These are phyloP conservation scores for Phytophthora colocasiae DNA, from an alignment of 352 stramenopile genomes.

Conservation along the genomic window DNA sequence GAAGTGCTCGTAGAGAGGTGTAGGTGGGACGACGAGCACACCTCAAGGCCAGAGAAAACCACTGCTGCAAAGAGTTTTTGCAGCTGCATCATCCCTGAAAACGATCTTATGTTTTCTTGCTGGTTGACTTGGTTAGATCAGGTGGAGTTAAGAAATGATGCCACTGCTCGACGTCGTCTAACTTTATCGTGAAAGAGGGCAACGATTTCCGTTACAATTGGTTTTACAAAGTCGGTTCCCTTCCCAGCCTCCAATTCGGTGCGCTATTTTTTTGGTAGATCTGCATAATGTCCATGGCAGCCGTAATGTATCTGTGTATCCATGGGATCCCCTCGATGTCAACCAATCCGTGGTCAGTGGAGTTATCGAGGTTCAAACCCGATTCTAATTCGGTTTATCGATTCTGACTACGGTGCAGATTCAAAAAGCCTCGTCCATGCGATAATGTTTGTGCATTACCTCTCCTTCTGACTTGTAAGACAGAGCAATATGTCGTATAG, in stretches of 20 bases:
- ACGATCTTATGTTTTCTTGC: background rate
- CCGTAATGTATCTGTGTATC: background rate
- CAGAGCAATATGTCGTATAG: no score
- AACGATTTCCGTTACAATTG: no score
- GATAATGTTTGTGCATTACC: background rate
- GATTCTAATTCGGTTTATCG: no score
- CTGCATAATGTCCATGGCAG: background rate
- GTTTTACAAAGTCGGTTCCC: no score
- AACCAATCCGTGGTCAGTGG: no score
- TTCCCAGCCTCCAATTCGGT: background rate
- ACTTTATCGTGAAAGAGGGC: no score
- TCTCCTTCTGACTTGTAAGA: no score
- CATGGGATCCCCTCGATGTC: background rate
- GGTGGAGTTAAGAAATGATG: background rate
- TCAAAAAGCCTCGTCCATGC: background rate
- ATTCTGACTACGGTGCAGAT: background rate
- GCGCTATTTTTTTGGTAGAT: background rate
- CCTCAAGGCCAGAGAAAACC: background rate
- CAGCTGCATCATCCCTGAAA: background rate
- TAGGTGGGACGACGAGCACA: conserved; percentile 5
- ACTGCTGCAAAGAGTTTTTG: background rate
- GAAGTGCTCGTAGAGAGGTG: background rate
- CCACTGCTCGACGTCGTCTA: no score
- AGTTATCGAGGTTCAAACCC: no score
- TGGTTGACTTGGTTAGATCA: background rate